phyloP scores from a whole-genome alignment of 441 rosid species.

The Gossypium davidsonii region DNA sequence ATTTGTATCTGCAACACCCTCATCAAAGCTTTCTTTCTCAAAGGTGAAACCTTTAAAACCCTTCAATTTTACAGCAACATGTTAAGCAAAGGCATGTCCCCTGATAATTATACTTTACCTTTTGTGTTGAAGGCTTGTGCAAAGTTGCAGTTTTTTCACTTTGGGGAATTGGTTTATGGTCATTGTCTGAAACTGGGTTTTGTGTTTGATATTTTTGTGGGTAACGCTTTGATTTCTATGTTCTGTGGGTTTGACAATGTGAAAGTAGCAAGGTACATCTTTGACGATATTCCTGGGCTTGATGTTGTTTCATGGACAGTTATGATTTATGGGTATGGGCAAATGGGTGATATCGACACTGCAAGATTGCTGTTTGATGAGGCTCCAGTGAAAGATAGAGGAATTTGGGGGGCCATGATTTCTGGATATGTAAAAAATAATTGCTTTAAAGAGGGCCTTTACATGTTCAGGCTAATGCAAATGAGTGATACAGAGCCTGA shows the following conservation, averaged over 20 bases:
- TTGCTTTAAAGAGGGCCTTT: slow-evolving; percentile 40
- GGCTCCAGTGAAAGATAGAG: slow-evolving; percentile 34
- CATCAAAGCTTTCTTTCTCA: slow-evolving; percentile 36
- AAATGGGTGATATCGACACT: slow-evolving; percentile 32
- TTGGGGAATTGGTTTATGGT: slow-evolving; percentile 37
- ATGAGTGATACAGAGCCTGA: slow-evolving; percentile 26
- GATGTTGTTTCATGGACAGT: slow-evolving; percentile 40
- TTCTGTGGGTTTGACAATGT: slow-evolving; percentile 25
- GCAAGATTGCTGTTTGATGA: slow-evolving; percentile 41
- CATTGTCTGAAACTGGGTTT: slow-evolving; percentile 34
- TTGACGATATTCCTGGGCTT: slow-evolving; percentile 32
- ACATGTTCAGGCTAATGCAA: slow-evolving; percentile 41
- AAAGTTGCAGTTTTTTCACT: slow-evolving; percentile 22
- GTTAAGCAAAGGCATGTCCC: slow-evolving; percentile 26
- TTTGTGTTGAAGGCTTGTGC: slow-evolving; percentile 42
- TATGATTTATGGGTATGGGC: slow-evolving; percentile 41
- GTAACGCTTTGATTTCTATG: slow-evolving; percentile 39
- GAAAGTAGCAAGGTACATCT: slow-evolving; percentile 29
- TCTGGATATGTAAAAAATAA: slow-evolving; percentile 42
- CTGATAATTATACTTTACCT: slow-evolving; percentile 45
- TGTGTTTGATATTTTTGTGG: slow-evolving; percentile 34
- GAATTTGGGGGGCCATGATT: slow-evolving; percentile 50
- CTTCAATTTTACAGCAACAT: slow-evolving; percentile 21
- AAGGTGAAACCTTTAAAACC: slow-evolving; percentile 16
- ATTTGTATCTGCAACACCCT: slow-evolving; percentile 47